Conservation (phyloP, 441 rosid genomes). For the Populus trichocarpa region DNA sequence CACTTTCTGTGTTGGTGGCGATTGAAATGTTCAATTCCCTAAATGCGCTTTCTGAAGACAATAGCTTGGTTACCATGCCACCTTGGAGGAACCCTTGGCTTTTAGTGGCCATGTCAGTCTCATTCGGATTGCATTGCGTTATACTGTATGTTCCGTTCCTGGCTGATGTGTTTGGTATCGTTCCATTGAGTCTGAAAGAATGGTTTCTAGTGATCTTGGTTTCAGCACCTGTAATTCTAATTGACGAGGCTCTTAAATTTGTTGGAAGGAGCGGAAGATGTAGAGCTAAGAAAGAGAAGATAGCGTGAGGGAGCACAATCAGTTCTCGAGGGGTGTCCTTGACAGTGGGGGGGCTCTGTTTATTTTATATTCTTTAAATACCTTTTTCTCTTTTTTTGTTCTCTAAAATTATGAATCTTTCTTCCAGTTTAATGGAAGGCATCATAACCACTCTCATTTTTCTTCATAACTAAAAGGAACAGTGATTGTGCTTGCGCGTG, state of each 20-base stretch:
- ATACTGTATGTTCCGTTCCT: conserved; percentile 81
- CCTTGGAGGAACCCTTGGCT: conserved; percentile 97
- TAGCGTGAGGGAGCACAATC: conserved; percentile 11
- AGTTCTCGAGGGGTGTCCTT: background rate
- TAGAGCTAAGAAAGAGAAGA: conserved; percentile 42
- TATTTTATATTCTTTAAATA: background rate
- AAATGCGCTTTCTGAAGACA: conserved; percentile 85
- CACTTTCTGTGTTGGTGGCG: conserved; percentile 84
- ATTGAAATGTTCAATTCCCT: conserved; percentile 92
- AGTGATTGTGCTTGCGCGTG: background rate
- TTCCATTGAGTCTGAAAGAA: conserved; percentile 72
- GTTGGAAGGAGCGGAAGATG: conserved; percentile 48
- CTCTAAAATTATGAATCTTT: too few species aligned
- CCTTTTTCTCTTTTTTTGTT: too few species aligned
- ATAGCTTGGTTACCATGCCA: conserved; percentile 73
- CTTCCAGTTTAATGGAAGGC: background rate
- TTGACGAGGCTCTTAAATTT: conserved; percentile 69
- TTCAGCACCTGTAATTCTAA: conserved; percentile 72
- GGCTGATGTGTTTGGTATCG: conserved; percentile 66
- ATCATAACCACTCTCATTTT: background rate
- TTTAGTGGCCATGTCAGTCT: conserved; percentile 73
- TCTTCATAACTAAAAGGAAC: background rate
- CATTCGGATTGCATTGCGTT: conserved; percentile 72
- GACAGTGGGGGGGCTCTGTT: background rate
- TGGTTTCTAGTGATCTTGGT: conserved; percentile 72